Base-by-base conservation (phyloP, 768 basidiomycete genomes). In the Pleurotus djamor region DNA sequence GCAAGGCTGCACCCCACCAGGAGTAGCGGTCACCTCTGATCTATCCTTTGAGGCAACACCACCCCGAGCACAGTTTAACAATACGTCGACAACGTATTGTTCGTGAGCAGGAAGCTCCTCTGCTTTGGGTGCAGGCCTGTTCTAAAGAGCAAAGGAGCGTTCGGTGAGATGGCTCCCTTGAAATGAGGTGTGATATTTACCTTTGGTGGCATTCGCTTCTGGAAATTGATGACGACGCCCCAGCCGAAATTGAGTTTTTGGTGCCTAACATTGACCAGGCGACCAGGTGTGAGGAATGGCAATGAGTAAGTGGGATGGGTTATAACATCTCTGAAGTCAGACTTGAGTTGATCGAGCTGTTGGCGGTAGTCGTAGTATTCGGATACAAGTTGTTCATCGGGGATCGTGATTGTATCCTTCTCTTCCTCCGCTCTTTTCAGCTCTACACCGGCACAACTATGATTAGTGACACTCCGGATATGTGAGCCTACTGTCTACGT, bases 251-350 rank as follows among this genome's bases (percentile, higher is more conserved):
- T 91, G 12, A 88, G 75, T 41, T 90, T 88, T 62, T 88, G 85
- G 69, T 97, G 83, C 68, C 91, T 91, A 65, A 99, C 83, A 67
- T 91, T 91, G 50, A 98, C 91, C n/a, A 98, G 79, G 3, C 97
- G 87, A 34, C 97, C 97, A 17, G 88, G 80, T 67, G 97, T 91
- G 9, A 99, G 79, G 82, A 98, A 98, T 0, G 96, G 95, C 28
- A 98, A 72, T n/a, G 89, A 85, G 73, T 98, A 98, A 2, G 87
- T 89, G 2, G 97, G 97, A 68, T 98, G 97, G 0, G 94, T 96
- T 68, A 98, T 84, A 62, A 98, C 94, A 51, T 91, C 88, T 48
- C 88, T 82, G 72, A 98, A 94, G 72, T 99, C 97, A 6, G 86
- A 81, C 0, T 79, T 80, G 81, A 98, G 89, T 63, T 94, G 88